phyloP scores from a whole-genome alignment of 768 basidiomycete genomes.

The Agrocybe pediades region DNA sequence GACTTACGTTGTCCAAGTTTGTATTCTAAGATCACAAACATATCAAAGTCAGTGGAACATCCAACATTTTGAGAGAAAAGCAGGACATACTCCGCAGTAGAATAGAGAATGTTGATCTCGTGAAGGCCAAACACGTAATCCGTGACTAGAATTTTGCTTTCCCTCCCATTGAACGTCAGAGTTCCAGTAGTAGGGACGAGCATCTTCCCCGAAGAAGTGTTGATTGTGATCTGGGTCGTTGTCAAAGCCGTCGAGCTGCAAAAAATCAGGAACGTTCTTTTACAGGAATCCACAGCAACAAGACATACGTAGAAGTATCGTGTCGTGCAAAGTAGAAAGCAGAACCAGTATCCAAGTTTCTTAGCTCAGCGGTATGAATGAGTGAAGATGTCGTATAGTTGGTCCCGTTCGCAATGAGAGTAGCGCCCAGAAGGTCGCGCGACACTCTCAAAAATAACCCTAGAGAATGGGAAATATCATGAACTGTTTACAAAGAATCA shows the following conservation, averaged over 20 bases:
- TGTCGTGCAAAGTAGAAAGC: conserved; percentile 55
- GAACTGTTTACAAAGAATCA: too few species aligned
- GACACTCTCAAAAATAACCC: conserved; percentile 57
- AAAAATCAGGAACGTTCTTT: background rate
- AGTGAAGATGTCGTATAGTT: conserved; percentile 46
- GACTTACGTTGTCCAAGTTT: conserved; percentile 56
- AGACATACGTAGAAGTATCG: conserved; percentile 39
- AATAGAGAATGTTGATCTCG: conserved; percentile 39
- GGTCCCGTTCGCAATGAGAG: conserved; percentile 50
- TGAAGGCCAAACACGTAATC: conserved; percentile 46
- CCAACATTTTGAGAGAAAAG: background rate
- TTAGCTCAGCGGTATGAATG: conserved; percentile 47
- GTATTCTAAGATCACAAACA: conserved; percentile 33
- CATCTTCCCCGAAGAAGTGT: conserved; percentile 41
- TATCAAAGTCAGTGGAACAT: background rate
- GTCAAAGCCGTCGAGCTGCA: conserved; percentile 44
- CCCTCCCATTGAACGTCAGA: conserved; percentile 46
- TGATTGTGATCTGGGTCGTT: conserved; percentile 42
- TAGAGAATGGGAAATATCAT: conserved; percentile 9
- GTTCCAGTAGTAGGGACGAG: conserved; percentile 38
- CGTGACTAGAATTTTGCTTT: conserved; percentile 51
- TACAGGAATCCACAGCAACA: background rate
- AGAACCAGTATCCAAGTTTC: conserved; percentile 44
- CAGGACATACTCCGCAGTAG: conserved; percentile 44
- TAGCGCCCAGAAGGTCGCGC: conserved; percentile 44